Percentiles rank a stretch among this genome's conserved stretches.
phyloP scores from a whole-genome alignment of 306 rosid genomes.

The Glycine soja region DNA sequence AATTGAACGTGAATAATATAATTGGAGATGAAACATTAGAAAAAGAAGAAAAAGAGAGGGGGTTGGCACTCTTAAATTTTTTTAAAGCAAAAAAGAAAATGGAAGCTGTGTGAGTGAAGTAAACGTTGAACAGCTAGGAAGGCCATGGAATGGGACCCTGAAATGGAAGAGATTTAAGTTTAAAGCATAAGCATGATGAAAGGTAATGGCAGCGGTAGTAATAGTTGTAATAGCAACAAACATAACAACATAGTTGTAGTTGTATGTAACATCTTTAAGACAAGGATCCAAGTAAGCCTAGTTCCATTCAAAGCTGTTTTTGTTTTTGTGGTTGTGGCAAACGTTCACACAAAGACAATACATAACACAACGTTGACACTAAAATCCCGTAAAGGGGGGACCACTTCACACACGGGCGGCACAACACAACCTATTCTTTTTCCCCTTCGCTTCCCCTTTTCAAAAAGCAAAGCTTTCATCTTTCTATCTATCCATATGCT shows the following conservation, averaged over 20 bases:
- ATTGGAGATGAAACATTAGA: neutral
- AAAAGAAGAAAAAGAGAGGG: neutral
- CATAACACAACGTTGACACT: constrained; percentile 16
- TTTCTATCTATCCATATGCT: constrained; percentile 34
- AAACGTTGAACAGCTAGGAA: constrained; percentile 17
- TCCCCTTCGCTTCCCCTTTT: neutral
- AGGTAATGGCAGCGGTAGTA: neutral
- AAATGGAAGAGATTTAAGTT: constrained; percentile 46
- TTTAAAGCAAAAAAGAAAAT: constrained; percentile 13
- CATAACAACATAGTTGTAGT: neutral
- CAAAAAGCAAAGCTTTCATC: constrained; percentile 52
- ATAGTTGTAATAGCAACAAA: neutral
- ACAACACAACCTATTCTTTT: constrained; percentile 22
- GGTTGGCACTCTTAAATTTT: neutral
- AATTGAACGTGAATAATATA: constrained; percentile 1
- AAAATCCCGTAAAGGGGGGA: constrained; percentile 22
- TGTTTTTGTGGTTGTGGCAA: neutral
- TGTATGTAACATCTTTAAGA: neutral
- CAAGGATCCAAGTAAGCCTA: neutral
- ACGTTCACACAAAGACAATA: constrained; percentile 34
- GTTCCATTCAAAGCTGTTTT: constrained; percentile 21
- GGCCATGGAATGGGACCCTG: constrained; percentile 39
- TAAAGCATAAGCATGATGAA: constrained; percentile 57
- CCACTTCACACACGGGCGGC: constrained; percentile 49
- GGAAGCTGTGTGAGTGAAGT: constrained; percentile 25